These are phyloP conservation scores for Fusarium anthophilum DNA, from an alignment of 2,329 filamentous ascomycete species.

Conservation along the genomic window DNA sequence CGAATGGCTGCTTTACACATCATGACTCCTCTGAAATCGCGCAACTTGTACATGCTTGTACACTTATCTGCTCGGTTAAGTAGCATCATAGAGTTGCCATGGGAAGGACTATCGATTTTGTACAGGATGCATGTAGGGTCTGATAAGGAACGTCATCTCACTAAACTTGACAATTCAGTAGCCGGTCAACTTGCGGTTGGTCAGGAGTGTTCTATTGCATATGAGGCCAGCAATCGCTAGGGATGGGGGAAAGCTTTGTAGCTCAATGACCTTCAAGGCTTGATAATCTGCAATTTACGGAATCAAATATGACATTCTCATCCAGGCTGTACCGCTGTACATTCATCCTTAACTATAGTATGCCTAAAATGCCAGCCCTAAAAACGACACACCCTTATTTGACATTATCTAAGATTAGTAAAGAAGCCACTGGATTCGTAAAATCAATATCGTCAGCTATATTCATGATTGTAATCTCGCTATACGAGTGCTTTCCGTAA, in stretches of 20 bases:
- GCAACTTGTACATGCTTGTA: not conserved
- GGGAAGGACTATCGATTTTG: constrained; percentile 18
- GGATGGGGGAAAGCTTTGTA: not conserved
- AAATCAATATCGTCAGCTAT: constrained; percentile 16
- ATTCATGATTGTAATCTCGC: constrained; percentile 25
- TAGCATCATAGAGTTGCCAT: constrained; percentile 4
- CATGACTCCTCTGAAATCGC: constrained; percentile 10
- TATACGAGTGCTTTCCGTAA: constrained; percentile 24
- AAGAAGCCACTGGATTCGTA: not conserved
- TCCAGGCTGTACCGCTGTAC: not conserved
- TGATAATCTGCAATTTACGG: not conserved
- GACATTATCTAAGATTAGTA: not conserved
- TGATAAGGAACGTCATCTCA: not conserved
- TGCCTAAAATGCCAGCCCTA: not conserved
- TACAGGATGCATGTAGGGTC: constrained; percentile 28
- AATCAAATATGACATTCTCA: not conserved
- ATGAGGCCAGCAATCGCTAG: constrained; percentile 17
- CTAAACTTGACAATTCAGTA: constrained; percentile 4
- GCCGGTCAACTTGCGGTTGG: not conserved
- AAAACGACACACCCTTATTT: not conserved
- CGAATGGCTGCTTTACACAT: constrained; percentile 39
- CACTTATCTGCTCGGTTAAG: not conserved
- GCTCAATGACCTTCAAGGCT: not conserved
- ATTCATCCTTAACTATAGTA: not conserved
- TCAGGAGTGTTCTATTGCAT: constrained; percentile 7